Base-by-base conservation (phyloP, 495 filamentous ascomycete species). In the Penicillium turbatum region DNA sequence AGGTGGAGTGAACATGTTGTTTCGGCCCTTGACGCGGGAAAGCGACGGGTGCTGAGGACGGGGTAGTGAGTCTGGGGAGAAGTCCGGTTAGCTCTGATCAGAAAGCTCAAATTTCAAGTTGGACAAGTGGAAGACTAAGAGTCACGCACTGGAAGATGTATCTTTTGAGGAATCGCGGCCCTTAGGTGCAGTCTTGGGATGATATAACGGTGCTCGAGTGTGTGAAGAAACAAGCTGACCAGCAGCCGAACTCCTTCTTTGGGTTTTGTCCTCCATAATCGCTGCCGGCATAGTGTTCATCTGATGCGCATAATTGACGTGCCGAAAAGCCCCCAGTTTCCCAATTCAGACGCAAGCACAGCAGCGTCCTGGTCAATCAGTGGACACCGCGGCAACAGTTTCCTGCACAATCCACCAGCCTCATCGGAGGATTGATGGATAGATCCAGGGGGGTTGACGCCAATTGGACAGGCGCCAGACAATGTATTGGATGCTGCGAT, bases 1-100 rank as follows among this genome's bases (percentile, higher is more conserved):
- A 21, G 65, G 70, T 27, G 68, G 67, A n/a, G 70, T 69, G 48
- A 71, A 64, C 72, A 75, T 75, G 35, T 66, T 55, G 55, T 40
- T 47, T 48, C 61, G 58, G 30, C 69, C 70, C 56, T 73, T 75
- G 26, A 73, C 63, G 31, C 72, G 72, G 26, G 58, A 59, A 40
- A 75, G 59, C 8, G 70, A 70, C 24, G 61, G 63, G 41, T 72
- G 72, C 36, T 67, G 59, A 31, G 62, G 66, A 54, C 65, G 64
- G 11, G 65, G 62, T 6, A 63, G 48, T 31, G 42, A 60, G 35
- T 55, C 65, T 68, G 53, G 27, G 26, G 26, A 26, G 35, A 30
- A 13, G 53, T 17, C 56, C 30, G 61, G 39, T 56, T 17, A 49
- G 44, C 10, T 31, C 24, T 8, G 8, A 31, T 44, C 7, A 6